Evolutionary conservation across 495 filamentous ascomycete genomes (phyloP), one percentile per base, ranked within the genome.

Genomic region (Penicillium riverlandense): DNA sequence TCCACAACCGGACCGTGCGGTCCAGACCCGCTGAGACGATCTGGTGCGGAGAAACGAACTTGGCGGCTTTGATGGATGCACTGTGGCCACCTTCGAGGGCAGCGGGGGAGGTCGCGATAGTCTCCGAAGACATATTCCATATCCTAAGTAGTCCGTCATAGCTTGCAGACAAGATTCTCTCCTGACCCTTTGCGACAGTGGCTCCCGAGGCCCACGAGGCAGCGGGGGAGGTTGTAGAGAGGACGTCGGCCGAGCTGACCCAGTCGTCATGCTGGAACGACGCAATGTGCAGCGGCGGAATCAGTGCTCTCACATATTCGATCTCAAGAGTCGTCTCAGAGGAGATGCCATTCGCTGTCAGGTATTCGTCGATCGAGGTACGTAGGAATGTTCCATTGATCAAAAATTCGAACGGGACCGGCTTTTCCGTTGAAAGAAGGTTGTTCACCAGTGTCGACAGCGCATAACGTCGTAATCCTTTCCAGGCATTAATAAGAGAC

Each of bases 231-330:
- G 73, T 79, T 13, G 52, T 61, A 0, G 86, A 90, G 13, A 91
- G 75, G 5, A 95, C 80, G 55, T 96, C 88, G n/a, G 96, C 84
- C n/a, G 79, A 74, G 60, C 84, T 85, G 29, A 98, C 85, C 92
- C 92, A 98, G 56, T 96, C 91, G 55, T 96, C 90, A 59, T 97
- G 90, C 67, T 95, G 80, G 63, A 94, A 96, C 43, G 84, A 87
- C 6, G 90, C 80, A 35, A 90, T 79, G 60, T 88, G 86, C 10
- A 84, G 69, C 14, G 92, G 94, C 1, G 92, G 92, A 59, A 95
- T 82, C 41, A 94, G 69, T 41, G 88, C 90, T 46, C 88, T 83
- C 7, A 95, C 88, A 69, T 96, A 98, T 71, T 96, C 90, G 36
- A 98, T 77, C 29, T 83, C 84, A 28, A 98, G 66, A 4, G 82